Evolutionary conservation across 352 stramenopile species (phyloP).

Genomic region (Phytophthora pluvialis): DNA sequence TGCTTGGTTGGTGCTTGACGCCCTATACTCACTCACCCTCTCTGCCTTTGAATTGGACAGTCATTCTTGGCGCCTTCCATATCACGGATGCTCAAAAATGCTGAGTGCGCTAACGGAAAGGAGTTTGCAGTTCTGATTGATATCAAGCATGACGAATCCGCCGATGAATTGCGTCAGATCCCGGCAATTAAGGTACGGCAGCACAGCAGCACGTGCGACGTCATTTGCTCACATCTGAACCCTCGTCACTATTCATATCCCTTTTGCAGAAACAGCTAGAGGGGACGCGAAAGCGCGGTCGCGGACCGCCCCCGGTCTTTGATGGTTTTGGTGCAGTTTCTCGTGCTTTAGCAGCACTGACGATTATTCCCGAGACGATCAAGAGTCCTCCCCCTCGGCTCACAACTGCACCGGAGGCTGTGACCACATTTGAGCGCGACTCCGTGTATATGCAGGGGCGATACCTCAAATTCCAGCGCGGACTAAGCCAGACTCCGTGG

Average conservation of each 20-base stretch:
- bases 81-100: slow-evolving; percentile 47
- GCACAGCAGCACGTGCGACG: neutral
- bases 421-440: slow-evolving; percentile 69
- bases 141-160: slow-evolving; percentile 71
- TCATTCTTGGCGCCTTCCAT: slow-evolving; percentile 57
- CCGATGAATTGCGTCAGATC: slow-evolving; percentile 79
- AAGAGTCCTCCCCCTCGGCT: slow-evolving; percentile 60
- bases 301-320: slow-evolving; percentile 63
- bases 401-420: slow-evolving; percentile 42
- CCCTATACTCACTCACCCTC: slow-evolving; percentile 9
- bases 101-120: slow-evolving; percentile 63
- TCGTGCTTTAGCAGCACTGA: slow-evolving; percentile 58
- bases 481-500: slow-evolving; percentile 92
- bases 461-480: slow-evolving; percentile 92
- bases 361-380: slow-evolving; percentile 56
- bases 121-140: slow-evolving; percentile 75
- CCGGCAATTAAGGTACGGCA: slow-evolving; percentile 67
- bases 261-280: slow-evolving; percentile 64
- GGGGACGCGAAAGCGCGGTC: slow-evolving; percentile 66
- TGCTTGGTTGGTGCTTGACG: neutral
- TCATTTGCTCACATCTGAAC: no score
- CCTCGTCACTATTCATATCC: neutral
- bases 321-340: slow-evolving; percentile 84
- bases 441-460: slow-evolving; percentile 89
- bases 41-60: slow-evolving; percentile 25